Base-by-base conservation (phyloP, 2,329 filamentous ascomycete species). In the Xylariaceae sp. region DNA sequence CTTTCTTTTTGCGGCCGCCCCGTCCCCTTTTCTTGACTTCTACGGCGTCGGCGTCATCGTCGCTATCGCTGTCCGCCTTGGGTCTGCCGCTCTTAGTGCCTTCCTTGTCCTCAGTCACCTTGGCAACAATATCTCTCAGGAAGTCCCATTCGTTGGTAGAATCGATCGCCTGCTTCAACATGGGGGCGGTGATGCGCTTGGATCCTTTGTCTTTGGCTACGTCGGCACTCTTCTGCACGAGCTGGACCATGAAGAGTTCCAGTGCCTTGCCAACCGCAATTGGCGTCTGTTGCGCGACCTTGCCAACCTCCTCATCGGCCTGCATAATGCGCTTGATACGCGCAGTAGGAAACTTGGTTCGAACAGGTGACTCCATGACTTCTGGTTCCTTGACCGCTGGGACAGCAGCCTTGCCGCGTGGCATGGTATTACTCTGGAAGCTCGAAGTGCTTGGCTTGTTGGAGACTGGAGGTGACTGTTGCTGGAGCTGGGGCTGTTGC, bases 241-340 rank as follows among this genome's bases (percentile, higher is more conserved):
- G 80, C 40, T 89, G 86, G 59, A 97, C 90, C 94, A 99, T 99
- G 70, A 99, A 99, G 8, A 99, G 80, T 74, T 99, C 94, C 6
- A 99, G 80, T 15, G 94, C 94, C 76, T 96, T 96, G 62, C 89
- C 89, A 42, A 97, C 92, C 22, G 92, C 94, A 53, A 96, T 95
- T 15, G 92, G 92, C 0, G 94, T 96, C 57, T 97, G 94, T 72
- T 99, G 94, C 3, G 94, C 92, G 9, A 99, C 94, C 74, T 99
- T 99, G 58, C 94, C 94, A 0, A 99, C 92, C 70, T 99, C 94
- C 68, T 99, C 94, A 67, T 99, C 94, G 10, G 92, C 92, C 74
- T 99, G 94, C 94, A 99, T 97, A 66, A 99, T 97, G 48, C 94
- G 85, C 79, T 99, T 99, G 76, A 99, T 99, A 58, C 94, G 83